Evolutionary conservation across 225 moss, liverwort and hornwort species (phyloP).

Genomic region (Sphagnum contortum): DNA sequence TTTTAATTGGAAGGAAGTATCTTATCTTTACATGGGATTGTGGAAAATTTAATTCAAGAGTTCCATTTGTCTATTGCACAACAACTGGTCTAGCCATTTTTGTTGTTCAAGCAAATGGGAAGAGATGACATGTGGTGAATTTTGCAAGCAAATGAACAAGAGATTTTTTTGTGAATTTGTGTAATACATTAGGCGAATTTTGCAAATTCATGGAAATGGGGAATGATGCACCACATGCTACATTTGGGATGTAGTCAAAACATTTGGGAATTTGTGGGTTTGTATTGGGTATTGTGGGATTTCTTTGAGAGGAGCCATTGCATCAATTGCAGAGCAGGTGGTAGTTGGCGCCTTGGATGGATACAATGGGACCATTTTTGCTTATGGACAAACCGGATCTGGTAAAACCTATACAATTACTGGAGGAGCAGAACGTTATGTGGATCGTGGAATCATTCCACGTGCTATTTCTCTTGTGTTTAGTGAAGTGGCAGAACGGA

Average conservation of each 20-base stretch:
- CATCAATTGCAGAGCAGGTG: slow-evolving; percentile 37
- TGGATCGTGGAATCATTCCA: slow-evolving; percentile 73
- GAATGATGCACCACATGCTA: no score
- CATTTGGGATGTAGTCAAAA: no score
- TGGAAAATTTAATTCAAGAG: slow-evolving; percentile 1
- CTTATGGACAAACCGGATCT: slow-evolving; percentile 78
- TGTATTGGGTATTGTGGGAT: no score
- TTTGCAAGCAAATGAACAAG: no score
- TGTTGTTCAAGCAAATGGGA: neutral
- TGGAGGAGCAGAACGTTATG: slow-evolving; percentile 54
- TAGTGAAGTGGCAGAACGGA: slow-evolving; percentile 49
- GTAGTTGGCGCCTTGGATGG: slow-evolving; percentile 68
- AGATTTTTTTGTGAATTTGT: no score
- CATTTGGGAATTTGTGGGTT: no score
- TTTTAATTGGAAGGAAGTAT: neutral
- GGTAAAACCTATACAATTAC: slow-evolving; percentile 91
- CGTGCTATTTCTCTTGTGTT: slow-evolving; percentile 72
- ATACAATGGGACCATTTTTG: slow-evolving; percentile 87
- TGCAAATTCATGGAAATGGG: no score
- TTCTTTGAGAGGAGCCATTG: neutral
- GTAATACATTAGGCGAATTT: no score
- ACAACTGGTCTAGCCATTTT: neutral
- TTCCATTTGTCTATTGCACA: neutral
- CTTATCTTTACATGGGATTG: neutral
- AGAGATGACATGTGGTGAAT: no score